phyloP scores from a whole-genome alignment of 495 filamentous ascomycete species.

The Trichoderma parareesei region DNA sequence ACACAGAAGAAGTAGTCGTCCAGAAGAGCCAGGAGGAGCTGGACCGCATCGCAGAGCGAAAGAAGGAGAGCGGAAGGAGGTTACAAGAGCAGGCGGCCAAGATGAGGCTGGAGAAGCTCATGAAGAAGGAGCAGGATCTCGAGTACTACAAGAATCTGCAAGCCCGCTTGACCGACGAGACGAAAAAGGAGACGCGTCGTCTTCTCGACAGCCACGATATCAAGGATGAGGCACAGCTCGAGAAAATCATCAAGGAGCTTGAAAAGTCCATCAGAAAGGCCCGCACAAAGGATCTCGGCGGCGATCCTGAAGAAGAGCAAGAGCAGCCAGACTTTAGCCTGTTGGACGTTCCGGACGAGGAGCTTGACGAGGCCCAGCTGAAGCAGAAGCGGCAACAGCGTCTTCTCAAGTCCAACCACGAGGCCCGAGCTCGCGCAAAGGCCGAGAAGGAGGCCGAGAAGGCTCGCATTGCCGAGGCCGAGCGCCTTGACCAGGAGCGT shows the following conservation, averaged over 20 bases:
- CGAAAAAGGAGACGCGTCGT: slow-evolving; percentile 82
- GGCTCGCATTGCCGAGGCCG: slow-evolving; percentile 70
- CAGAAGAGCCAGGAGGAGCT: slow-evolving; percentile 94
- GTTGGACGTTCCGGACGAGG: slow-evolving; percentile 82
- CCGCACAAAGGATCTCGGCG: slow-evolving; percentile 84
- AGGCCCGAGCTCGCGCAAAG: slow-evolving; percentile 83
- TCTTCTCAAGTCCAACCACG: slow-evolving; percentile 86
- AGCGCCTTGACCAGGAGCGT: slow-evolving; percentile 72
- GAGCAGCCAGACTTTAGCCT: slow-evolving; percentile 79
- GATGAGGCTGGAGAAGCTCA: slow-evolving; percentile 87
- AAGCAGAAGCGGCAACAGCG: slow-evolving; percentile 89
- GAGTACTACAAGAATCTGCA: slow-evolving; percentile 88
- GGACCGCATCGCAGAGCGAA: slow-evolving; percentile 75
- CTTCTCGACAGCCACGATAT: slow-evolving; percentile 84
- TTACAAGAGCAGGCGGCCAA: slow-evolving; percentile 95
- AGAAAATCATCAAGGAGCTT: slow-evolving; percentile 73
- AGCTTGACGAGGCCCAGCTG: slow-evolving; percentile 80
- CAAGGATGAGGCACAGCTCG: slow-evolving; percentile 77
- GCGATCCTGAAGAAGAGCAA: slow-evolving; percentile 64
- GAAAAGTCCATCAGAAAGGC: slow-evolving; percentile 82
- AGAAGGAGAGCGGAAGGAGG: slow-evolving; percentile 84
- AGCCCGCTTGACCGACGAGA: slow-evolving; percentile 49
- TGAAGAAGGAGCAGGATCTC: slow-evolving; percentile 90
- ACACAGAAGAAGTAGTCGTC: slow-evolving; percentile 75
- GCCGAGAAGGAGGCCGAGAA: slow-evolving; percentile 91